phyloP scores from a whole-genome alignment of 2,329 filamentous ascomycete species.

The Colletotrichum noveboracense region DNA sequence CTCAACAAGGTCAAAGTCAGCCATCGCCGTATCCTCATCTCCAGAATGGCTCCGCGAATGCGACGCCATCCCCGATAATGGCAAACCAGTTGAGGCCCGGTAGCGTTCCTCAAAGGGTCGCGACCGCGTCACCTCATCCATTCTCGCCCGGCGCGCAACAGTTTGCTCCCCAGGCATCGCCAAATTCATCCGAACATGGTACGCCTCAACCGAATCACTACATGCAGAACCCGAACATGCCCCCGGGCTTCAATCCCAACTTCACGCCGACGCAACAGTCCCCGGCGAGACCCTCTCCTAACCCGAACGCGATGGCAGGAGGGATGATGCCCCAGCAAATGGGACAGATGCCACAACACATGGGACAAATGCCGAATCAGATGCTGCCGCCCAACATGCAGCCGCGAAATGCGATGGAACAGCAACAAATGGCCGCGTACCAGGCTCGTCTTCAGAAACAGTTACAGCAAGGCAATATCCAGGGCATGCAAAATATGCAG shows the following conservation, averaged over 20 bases:
- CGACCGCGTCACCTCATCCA: conserved; percentile 90
- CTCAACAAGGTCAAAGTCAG: conserved; percentile 66
- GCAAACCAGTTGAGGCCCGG: conserved; percentile 77
- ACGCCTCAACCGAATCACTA: conserved; percentile 79
- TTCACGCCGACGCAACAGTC: conserved; percentile 64
- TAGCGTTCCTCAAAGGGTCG: conserved; percentile 78
- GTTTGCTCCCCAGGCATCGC: conserved; percentile 75
- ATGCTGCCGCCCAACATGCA: conserved; percentile 41
- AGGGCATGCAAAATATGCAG: conserved; percentile 46
- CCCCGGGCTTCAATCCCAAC: conserved; percentile 62
- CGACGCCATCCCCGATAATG: conserved; percentile 93
- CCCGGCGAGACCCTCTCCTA: conserved; percentile 60
- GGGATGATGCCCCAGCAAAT: conserved; percentile 59
- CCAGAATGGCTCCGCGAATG: conserved; percentile 80
- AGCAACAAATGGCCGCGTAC: conserved; percentile 77
- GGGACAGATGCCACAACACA: conserved; percentile 49
- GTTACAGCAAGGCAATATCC: conserved; percentile 64
- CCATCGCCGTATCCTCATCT: conserved; percentile 81
- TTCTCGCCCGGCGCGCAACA: conserved; percentile 81
- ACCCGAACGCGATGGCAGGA: conserved; percentile 55
- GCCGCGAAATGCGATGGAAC: conserved; percentile 65
- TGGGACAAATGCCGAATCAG: conserved; percentile 35
- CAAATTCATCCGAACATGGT: conserved; percentile 76
- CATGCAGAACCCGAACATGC: conserved; percentile 63
- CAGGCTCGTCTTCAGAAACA: conserved; percentile 86